Evolutionary conservation across 495 filamentous ascomycete genomes (phyloP), one percentile per base, ranked within the genome.

Genomic region (Talaromyces stipitatus): DNA sequence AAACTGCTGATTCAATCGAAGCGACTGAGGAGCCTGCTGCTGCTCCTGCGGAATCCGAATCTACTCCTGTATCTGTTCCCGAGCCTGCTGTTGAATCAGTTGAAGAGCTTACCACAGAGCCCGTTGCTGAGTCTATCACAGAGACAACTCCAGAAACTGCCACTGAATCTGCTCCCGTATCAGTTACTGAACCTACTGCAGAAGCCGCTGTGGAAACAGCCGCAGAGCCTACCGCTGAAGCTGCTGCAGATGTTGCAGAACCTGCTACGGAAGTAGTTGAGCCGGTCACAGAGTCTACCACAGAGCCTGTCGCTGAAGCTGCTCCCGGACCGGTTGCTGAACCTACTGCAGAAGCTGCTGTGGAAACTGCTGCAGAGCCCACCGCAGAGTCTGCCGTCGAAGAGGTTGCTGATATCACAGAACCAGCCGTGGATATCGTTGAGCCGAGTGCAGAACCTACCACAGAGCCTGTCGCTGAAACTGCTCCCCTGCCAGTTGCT

Each of bases 241-340:
- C 36, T 12, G 43, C 60, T 18, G n/a, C 46, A 61, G 57, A 54
- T 32, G 48, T 23, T 12, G 33, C 43, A 11, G 28, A 33, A 33
- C 2, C 62, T 29, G 65, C 60, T 32, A 61, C 63, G 63, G 61
- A 14, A 62, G 57, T 2, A 65, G 63, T 63, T 33, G 56, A 64
- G n/a, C 43, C 60, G 1, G 60, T 62, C 27, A 14, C 63, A 45
- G 50, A 50, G 9, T 12, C 52, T 22, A 26, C 58, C n/a, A 55
- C 27, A 5, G 54, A 45, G 20, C 36, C 32, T n/a, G 38, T 47
- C 3, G 62, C 62, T 18, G 61, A 64, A 16, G n/a, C 30, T 26
- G 27, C 41, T 26, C 16, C 7, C 23, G 51, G 55, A 22, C 24
- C 51, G 2, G 18, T 20, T 10, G 22, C 22, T 33, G 52, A 55